Conservation (phyloP, 2,329 filamentous ascomycete species). For the Ophiosphaerella korrae region DNA sequence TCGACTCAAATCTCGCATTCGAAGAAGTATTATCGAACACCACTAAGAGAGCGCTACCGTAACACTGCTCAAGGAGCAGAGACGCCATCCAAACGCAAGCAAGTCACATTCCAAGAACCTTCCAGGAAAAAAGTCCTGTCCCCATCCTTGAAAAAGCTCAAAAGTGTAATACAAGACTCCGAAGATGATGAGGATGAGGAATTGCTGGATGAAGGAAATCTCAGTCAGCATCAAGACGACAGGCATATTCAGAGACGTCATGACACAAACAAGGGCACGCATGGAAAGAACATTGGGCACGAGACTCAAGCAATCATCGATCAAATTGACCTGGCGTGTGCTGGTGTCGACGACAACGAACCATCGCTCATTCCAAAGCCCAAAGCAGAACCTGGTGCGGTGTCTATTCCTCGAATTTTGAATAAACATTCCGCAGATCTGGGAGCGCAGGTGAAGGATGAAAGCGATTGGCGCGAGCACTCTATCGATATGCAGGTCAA, state of each 20-base stretch:
- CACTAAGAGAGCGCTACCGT: slow-evolving; percentile 18
- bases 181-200: slow-evolving; percentile 41
- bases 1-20: slow-evolving; percentile 34
- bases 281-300: slow-evolving; percentile 17
- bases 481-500: neutral
- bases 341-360: slow-evolving; percentile 10
- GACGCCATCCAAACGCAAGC: slow-evolving; percentile 38
- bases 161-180: slow-evolving; percentile 39
- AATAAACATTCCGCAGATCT: slow-evolving; percentile 25
- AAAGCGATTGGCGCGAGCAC: neutral
- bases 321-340: slow-evolving; percentile 34
- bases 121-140: slow-evolving; percentile 14
- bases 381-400: slow-evolving; percentile 14
- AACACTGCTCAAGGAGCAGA: slow-evolving; percentile 17
- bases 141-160: slow-evolving; percentile 28
- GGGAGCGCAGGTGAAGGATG: slow-evolving; percentile 9
- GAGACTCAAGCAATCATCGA: slow-evolving; percentile 35
- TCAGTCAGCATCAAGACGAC: slow-evolving; percentile 2
- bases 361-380: neutral
- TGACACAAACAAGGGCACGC: neutral
- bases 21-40: slow-evolving; percentile 15
- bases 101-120: slow-evolving; percentile 32
- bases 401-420: neutral
- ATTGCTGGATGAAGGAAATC: slow-evolving; percentile 21
- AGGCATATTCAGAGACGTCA: slow-evolving; percentile 8